A percentile compares a stretch with the other conserved stretches of the same genome.
Evolutionary conservation across 768 basidiomycete genomes (phyloP).

Genomic region (Tulasnella sp.): DNA sequence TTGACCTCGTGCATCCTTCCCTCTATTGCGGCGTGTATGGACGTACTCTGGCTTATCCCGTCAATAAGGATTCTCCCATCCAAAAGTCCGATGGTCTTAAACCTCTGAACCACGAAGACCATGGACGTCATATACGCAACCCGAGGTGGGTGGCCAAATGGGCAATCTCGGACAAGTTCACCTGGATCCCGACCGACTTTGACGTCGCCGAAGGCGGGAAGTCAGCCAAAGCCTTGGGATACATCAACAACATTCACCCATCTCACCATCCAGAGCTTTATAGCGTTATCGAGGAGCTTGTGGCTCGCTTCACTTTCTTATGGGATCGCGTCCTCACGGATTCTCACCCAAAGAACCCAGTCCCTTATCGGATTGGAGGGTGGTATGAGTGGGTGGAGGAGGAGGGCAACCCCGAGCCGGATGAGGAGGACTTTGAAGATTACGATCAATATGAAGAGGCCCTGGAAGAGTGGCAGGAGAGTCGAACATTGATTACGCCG

Average conservation of each 20-base stretch:
- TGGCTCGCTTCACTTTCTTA: constrained; percentile 3
- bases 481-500: neutral
- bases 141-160: neutral
- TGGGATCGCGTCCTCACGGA: constrained; percentile 24
- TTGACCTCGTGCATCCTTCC: constrained; percentile 47
- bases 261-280: constrained; percentile 18
- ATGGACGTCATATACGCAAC: neutral
- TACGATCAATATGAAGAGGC: neutral
- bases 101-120: neutral
- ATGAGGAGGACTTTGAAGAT: constrained; percentile 2
- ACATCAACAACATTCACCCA: constrained; percentile 28
- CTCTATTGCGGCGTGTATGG: constrained; percentile 45
- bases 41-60: constrained; percentile 32
- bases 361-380: neutral
- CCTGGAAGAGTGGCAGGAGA: neutral
- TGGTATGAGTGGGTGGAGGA: neutral
- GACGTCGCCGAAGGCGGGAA: neutral
- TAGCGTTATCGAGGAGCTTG: constrained; percentile 4
- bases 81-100: neutral
- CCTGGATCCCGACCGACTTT: constrained; percentile 28
- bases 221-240: neutral
- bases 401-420: neutral
- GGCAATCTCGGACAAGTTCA: neutral
- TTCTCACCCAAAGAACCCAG: neutral
- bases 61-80: neutral